phyloP scores from a whole-genome alignment of 228 moss, liverwort and hornwort species.

The Sphagnum fallax region DNA sequence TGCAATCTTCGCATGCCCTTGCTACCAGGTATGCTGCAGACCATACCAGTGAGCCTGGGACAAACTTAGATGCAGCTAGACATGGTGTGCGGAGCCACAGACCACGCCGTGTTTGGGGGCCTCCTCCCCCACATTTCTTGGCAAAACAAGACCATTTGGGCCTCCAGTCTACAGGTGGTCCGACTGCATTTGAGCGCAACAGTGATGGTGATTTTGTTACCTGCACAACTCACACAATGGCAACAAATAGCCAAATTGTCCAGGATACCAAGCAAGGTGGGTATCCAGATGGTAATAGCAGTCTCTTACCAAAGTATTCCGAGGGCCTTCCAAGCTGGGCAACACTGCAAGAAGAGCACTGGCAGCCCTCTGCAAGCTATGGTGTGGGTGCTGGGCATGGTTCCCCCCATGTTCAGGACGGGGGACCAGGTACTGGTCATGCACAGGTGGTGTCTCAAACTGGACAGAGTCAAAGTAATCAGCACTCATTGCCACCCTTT shows the following conservation, averaged over 20 bases:
- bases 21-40: conserved; percentile 16
- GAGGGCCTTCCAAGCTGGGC: conserved; percentile 46
- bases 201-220: neutral
- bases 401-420: neutral
- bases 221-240: conserved; percentile 5
- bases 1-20: conserved; percentile 7
- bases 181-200: conserved; percentile 21
- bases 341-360: conserved; percentile 4
- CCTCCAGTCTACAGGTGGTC: conserved; percentile 33
- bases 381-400: neutral
- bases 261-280: conserved; percentile 8
- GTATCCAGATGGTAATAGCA: neutral
- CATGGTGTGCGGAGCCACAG: conserved; percentile 23
- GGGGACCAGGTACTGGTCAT: neutral
- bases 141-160: conserved; percentile 39
- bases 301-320: conserved; percentile 10
- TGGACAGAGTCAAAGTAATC: conserved; percentile 4
- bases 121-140: conserved; percentile 41
- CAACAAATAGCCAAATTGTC: conserved; percentile 7
- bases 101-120: conserved; percentile 49
- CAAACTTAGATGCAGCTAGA: conserved; percentile 16
- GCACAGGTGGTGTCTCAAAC: neutral
- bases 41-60: conserved; percentile 17
- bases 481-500: conserved; percentile 26
- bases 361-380: conserved; percentile 1